Conservation (phyloP, 2,329 filamentous ascomycete species). For the Pseudogymnoascus sp. region DNA sequence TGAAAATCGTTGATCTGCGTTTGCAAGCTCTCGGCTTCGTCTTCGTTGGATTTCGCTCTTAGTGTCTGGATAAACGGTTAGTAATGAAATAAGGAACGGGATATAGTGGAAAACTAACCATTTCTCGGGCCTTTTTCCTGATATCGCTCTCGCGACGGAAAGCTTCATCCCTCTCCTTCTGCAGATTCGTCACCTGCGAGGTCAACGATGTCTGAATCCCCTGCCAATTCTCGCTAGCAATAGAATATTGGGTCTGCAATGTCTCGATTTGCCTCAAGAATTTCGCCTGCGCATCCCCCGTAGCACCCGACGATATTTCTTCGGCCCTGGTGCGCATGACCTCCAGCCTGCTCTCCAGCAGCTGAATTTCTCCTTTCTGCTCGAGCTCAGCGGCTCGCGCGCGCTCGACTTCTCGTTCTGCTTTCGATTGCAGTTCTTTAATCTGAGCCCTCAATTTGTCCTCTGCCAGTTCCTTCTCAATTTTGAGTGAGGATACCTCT, state of each 20-base stretch:
- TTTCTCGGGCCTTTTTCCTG: slow-evolving; percentile 80
- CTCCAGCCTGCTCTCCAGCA: slow-evolving; percentile 84
- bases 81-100: slow-evolving; percentile 11
- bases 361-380: slow-evolving; percentile 65
- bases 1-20: slow-evolving; percentile 56
- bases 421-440: slow-evolving; percentile 63
- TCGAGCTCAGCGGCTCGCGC: slow-evolving; percentile 63
- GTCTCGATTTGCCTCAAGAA: slow-evolving; percentile 90
- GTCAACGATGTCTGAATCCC: slow-evolving; percentile 84
- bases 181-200: slow-evolving; percentile 65
- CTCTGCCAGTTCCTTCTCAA: slow-evolving; percentile 67
- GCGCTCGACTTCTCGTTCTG: slow-evolving; percentile 64
- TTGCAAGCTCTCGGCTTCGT: slow-evolving; percentile 67
- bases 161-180: slow-evolving; percentile 86
- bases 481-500: slow-evolving; percentile 54
- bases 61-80: slow-evolving; percentile 45
- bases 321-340: slow-evolving; percentile 76
- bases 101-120: slow-evolving; percentile 44
- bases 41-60: slow-evolving; percentile 55
- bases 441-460: slow-evolving; percentile 64
- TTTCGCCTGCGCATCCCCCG: slow-evolving; percentile 79
- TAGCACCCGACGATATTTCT: slow-evolving; percentile 75
- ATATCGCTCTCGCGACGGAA: slow-evolving; percentile 76
- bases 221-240: slow-evolving; percentile 96
- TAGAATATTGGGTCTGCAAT: slow-evolving; percentile 86